Percentiles rank a stretch among this genome's conserved stretches.
Evolutionary conservation across 1,284 basidiomycete genomes (phyloP).

Genomic region (Pyrrhoderma noxium): DNA sequence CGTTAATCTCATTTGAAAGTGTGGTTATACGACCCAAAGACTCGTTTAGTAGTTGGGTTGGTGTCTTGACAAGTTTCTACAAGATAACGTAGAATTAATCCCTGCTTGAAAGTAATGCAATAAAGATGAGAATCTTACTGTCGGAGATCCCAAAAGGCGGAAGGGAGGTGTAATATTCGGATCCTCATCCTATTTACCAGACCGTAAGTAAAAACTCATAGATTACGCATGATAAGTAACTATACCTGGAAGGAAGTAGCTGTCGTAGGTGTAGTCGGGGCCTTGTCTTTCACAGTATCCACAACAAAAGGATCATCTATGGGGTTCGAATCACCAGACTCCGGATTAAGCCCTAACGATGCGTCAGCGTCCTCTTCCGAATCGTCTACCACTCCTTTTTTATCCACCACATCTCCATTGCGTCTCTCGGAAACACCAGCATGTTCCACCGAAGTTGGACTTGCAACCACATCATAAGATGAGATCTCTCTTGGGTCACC

Average conservation of each 20-base stretch:
- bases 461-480: background rate
- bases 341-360: slow-evolving; percentile 1
- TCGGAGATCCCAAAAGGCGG: slow-evolving; percentile 12
- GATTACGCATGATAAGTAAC: no score
- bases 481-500: no score
- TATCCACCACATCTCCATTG: background rate
- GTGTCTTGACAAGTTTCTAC: slow-evolving; percentile 22
- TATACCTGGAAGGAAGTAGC: slow-evolving; percentile 12
- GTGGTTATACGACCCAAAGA: slow-evolving; percentile 29
- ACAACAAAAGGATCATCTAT: slow-evolving; percentile 13
- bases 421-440: background rate
- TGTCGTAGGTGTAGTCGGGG: slow-evolving; percentile 5
- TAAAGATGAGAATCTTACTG: slow-evolving; percentile 1
- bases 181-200: slow-evolving; percentile 7
- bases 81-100: background rate
- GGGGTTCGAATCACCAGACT: background rate
- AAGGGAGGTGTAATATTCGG: slow-evolving; percentile 5
- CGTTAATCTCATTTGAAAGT: slow-evolving; percentile 34
- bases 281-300: background rate
- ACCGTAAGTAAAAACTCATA: background rate
- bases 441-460: background rate
- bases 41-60: slow-evolving; percentile 26
- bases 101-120: background rate
- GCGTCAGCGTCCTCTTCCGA: slow-evolving; percentile 1
- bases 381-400: background rate